Percentiles rank a stretch among this genome's conserved stretches.
These are phyloP conservation scores for Scalesia atractyloides DNA, from an alignment of 129 eudicot species.

Conservation along the genomic window DNA sequence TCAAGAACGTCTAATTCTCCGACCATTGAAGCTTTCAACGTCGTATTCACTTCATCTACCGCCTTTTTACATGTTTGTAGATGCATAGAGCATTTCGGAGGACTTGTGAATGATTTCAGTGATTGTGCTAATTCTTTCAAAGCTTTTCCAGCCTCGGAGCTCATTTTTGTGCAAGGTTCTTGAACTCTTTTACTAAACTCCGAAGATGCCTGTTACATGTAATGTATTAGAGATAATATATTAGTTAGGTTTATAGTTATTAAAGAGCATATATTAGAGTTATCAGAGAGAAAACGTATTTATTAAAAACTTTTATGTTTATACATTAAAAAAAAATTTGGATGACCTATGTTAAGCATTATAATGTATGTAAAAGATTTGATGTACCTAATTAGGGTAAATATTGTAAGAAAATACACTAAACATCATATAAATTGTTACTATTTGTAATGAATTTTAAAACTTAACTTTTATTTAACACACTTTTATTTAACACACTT, in stretches of 20 bases:
- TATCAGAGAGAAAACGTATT: background rate
- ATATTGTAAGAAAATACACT: no score
- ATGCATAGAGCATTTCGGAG: constrained; percentile 38
- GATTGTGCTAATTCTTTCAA: constrained; percentile 57
- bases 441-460: no score
- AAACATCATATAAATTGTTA: no score
- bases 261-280: no score
- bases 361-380: no score
- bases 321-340: background rate
- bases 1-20: constrained; percentile 39
- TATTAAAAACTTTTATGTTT: background rate
- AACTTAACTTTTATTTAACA: no score
- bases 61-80: constrained; percentile 41
- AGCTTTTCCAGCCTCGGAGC: constrained; percentile 52
- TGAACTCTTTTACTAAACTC: constrained; percentile 44
- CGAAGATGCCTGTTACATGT: constrained; percentile 33
- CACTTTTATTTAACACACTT: no score
- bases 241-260: no score
- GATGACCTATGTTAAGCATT: no score
- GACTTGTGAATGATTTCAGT: constrained; percentile 33
- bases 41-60: constrained; percentile 39
- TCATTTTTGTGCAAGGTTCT: constrained; percentile 55
- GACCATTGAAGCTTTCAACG: constrained; percentile 31
- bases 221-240: background rate
- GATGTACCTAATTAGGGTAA: no score